Base-by-base conservation (phyloP, 495 filamentous ascomycete species). In the Xylaria grammica region DNA sequence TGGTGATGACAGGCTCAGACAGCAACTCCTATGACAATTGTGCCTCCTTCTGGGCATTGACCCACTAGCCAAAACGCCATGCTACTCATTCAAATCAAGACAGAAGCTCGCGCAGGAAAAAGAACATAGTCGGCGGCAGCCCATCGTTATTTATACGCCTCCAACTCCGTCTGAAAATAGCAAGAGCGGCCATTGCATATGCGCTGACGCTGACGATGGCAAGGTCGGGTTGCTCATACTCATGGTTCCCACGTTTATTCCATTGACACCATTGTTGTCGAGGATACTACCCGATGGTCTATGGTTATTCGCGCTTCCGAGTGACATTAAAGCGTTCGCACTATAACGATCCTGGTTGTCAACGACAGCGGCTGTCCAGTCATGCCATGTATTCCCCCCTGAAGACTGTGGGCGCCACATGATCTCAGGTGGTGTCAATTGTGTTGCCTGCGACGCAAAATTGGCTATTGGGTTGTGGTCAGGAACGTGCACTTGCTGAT, bases 281-380 rank as follows among this genome's bases (percentile, higher is more conserved):
- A 69, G 69, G 8, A 69, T 63, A 30, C 67, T 60, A 8, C 46
- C 57, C 17, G 62, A 60, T 2, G 71, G 69, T 38, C 71, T 54
- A 20, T 67, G 69, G 32, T 53, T 65, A 5, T 40, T 55, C 30
- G 71, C 58, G 40, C 54, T 65, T n/a, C 75, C 77, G 22, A 81
- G 68, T 1, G 74, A 80, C 52, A 82, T 71, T 38, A 81, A 56
- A 1, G 78, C 75, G 27, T 67, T 80, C 34, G 79, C 77, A 51
- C 78, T 79, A 66, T 77, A 81, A 27, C 77, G 70, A 17, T 81
- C 79, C 36, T 80, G 79, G 27, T 67, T 81, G 67, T 80, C 78
- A 13, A 77, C 75, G 11, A 82, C 77, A 38, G 79, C 79, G 0
- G 77, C 75, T 7, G 79, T 78, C 80, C 80, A 82, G 63, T 81